Base-by-base conservation (phyloP, 2,329 filamentous ascomycete genomes). In the Knufia fluminis region DNA sequence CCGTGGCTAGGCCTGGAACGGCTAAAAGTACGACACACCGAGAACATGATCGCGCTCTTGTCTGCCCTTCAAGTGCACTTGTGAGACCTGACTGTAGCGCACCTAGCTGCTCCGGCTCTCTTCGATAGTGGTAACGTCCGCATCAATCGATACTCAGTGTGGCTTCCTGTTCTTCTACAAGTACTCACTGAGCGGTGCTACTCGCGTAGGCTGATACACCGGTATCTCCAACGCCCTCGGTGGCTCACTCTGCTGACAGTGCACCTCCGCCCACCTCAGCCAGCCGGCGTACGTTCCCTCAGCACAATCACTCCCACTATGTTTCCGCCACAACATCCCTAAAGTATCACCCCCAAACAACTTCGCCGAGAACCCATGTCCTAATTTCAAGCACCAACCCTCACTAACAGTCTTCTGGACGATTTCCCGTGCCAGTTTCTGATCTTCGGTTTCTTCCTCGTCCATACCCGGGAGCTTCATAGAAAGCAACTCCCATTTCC, bases 351-450 rank as follows among this genome's bases (percentile, higher is more conserved):
- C 71, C 22, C 70, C 61, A 0, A 78, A 65, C 7, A 78, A 41
- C 20, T 78, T 78, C 20, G 78, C 56, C n/a, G 33, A 36, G 16
- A 36, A 36, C 0, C 76, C 76, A 54, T 78, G 75, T 0, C 74
- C 74, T 6, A 80, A 61, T 61, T 79, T 79, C 60, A 79, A 74
- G 1, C 69, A 71, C 59, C 76, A 79, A 53, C 74, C 77, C 51
- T 61, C 65, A 12, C 55, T 59, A n/a, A 79, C 59, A 51, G 72
- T 74, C 1, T 57, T 66, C 59, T 78, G 72, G 1, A 80, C 74
- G 45, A 79, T 73, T 52, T 69, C 62, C 26, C 73, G 65, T 0
- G 76, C 76, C 36, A 66, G 54, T 19, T 55, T 63, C 60, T 80
- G 77, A 35, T 75, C 71, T 1, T 58, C 61, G 12, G 51, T 71